A percentile compares a stretch with the other conserved stretches of the same genome.
Conservation (phyloP, 345 rosid genomes). For the Hibiscus trionum region DNA sequence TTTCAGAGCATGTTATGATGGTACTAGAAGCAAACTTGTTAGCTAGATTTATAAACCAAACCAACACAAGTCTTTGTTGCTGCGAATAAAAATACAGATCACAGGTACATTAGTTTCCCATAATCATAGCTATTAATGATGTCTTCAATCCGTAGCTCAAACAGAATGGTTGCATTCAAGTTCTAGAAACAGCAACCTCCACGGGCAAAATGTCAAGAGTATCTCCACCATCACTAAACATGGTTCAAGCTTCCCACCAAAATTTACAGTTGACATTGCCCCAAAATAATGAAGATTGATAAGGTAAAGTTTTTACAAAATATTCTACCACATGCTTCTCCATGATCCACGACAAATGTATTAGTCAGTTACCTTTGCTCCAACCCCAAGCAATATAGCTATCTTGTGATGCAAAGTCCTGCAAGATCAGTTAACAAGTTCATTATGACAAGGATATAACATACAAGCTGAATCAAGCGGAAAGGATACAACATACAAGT, state of each 20-base stretch:
- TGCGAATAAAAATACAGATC: not conserved
- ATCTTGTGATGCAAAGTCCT: conserved; percentile 96
- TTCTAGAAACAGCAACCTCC: not conserved
- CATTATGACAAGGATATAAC: conserved; percentile 3
- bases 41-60: not conserved
- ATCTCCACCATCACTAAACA: not conserved
- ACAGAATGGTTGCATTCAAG: not conserved
- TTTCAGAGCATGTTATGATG: not conserved
- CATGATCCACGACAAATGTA: not conserved
- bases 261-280: conserved; percentile 6
- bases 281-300: not conserved
- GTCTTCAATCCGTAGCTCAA: not conserved
- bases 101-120: not conserved
- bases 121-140: not conserved
- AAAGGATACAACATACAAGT: conserved; percentile 43
- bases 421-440: not conserved
- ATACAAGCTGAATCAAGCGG: conserved; percentile 76
- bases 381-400: conserved; percentile 81
- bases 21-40: not conserved
- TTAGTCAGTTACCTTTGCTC: conserved; percentile 28
- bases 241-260: conserved; percentile 3
- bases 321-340: not conserved
- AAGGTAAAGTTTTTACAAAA: not conserved
- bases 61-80: not conserved
- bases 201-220: not conserved